These are phyloP conservation scores for Delonix regia DNA, from an alignment of 306 rosid genomes.

Conservation along the genomic window DNA sequence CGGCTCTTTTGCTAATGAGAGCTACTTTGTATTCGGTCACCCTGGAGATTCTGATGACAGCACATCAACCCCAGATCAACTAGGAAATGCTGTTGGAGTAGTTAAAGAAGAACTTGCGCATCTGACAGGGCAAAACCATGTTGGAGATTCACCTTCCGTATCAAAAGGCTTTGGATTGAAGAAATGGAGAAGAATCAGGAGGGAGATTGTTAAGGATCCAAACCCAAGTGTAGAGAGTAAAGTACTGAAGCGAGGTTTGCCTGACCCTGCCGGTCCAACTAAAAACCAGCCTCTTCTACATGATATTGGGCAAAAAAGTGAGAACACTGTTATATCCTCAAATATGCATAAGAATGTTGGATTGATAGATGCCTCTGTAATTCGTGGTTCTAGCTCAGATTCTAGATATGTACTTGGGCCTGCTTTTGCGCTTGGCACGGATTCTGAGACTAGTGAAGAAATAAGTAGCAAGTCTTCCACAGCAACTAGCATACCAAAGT, in stretches of 20 bases:
- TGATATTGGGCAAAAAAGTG: slow-evolving; percentile 41
- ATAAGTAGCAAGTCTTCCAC: slow-evolving; percentile 59
- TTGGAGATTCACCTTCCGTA: slow-evolving; percentile 10
- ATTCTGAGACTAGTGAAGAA: slow-evolving; percentile 69
- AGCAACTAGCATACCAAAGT: slow-evolving; percentile 60
- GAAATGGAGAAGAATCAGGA: slow-evolving; percentile 62
- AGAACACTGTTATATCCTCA: slow-evolving; percentile 33
- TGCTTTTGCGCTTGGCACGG: slow-evolving; percentile 49
- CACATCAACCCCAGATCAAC: background rate
- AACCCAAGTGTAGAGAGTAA: slow-evolving; percentile 39
- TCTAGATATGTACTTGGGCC: slow-evolving; percentile 50
- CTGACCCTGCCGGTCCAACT: slow-evolving; percentile 32
- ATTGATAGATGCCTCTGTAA: slow-evolving; percentile 22
- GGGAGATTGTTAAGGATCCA: slow-evolving; percentile 43
- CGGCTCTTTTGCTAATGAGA: slow-evolving; percentile 45
- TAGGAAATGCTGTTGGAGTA: slow-evolving; percentile 11
- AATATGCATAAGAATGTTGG: slow-evolving; percentile 41
- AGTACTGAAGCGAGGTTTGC: slow-evolving; percentile 54
- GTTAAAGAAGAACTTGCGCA: slow-evolving; percentile 22
- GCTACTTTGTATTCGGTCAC: slow-evolving; percentile 8
- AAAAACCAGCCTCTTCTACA: slow-evolving; percentile 32
- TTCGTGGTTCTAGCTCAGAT: slow-evolving; percentile 45
- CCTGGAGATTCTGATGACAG: slow-evolving; percentile 24
- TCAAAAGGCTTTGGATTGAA: slow-evolving; percentile 54
- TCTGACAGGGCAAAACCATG: slow-evolving; percentile 19